Conservation (phyloP, 352 stramenopile genomes). For the Phytophthora sojae region DNA sequence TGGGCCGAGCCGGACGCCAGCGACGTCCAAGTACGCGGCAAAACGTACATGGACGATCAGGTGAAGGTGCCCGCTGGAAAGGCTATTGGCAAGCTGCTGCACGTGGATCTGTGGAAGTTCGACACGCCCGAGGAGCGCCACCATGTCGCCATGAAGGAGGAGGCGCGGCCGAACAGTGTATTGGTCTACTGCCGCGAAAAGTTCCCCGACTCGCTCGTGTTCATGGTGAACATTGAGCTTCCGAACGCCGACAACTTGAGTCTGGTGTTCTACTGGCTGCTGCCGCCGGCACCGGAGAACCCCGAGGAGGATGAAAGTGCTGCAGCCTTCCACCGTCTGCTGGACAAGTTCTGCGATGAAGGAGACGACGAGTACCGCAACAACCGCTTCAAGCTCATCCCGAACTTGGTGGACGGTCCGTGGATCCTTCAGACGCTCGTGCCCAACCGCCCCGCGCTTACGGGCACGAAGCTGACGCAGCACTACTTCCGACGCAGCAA, state of each 20-base stretch:
- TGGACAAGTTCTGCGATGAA: conserved; percentile 62
- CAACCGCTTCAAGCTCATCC: conserved; percentile 90
- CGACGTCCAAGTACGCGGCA: conserved; percentile 63
- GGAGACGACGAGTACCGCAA: conserved; percentile 65
- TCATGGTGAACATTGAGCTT: conserved; percentile 89
- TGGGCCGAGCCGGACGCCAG: conserved; percentile 65
- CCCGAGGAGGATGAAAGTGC: conserved; percentile 16
- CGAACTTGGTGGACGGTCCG: conserved; percentile 82
- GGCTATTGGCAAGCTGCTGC: conserved; percentile 60
- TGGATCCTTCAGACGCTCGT: conserved; percentile 87
- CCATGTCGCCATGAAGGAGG: conserved; percentile 64
- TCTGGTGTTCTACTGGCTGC: conserved; percentile 82
- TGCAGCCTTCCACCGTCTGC: conserved; percentile 63
- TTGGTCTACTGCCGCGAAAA: conserved; percentile 51
- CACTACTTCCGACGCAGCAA: conserved; percentile 81
- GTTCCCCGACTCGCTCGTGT: conserved; percentile 73
- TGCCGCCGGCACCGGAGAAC: conserved; percentile 36
- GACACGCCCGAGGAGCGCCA: conserved; percentile 52
- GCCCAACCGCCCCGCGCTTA: conserved; percentile 84
- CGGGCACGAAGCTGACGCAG: conserved; percentile 89
- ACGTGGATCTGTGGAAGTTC: conserved; percentile 72
- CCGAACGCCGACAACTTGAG: conserved; percentile 75
- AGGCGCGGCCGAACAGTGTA: conserved; percentile 54
- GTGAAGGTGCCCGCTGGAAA: conserved; percentile 57
- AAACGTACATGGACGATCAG: conserved; percentile 62